Evolutionary conservation across 371 early-diverging fungal genomes (phyloP).

Genomic region (Dichotomocladium elegans): DNA sequence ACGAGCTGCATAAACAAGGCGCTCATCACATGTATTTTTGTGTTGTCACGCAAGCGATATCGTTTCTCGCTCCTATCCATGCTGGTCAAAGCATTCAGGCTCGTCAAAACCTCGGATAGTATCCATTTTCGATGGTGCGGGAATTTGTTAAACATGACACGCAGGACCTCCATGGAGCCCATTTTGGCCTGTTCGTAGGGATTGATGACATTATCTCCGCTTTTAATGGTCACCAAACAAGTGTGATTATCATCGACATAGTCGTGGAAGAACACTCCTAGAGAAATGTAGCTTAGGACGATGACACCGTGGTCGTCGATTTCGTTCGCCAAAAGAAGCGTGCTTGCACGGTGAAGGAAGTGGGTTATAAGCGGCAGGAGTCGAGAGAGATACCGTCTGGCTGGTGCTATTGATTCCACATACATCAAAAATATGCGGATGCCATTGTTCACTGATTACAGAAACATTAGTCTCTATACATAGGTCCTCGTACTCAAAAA

Average conservation of each 20-base stretch:
- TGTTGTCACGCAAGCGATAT: slow-evolving; percentile 62
- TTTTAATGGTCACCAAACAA: slow-evolving; percentile 1
- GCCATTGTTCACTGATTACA: slow-evolving; percentile 15
- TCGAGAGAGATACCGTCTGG: slow-evolving; percentile 11
- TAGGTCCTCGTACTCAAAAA: too few species aligned
- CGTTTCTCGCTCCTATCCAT: slow-evolving; percentile 45
- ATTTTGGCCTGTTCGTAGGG: slow-evolving; percentile 47
- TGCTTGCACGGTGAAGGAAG: slow-evolving; percentile 19
- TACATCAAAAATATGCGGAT: slow-evolving; percentile 12
- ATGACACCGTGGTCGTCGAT: slow-evolving; percentile 33
- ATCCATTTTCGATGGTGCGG: slow-evolving; percentile 73
- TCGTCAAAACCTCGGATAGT: slow-evolving; percentile 78
- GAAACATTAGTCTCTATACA: neutral
- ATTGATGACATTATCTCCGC: slow-evolving; percentile 23
- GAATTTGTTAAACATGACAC: slow-evolving; percentile 59
- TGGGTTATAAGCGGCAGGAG: slow-evolving; percentile 22
- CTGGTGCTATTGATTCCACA: slow-evolving; percentile 13
- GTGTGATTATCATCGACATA: slow-evolving; percentile 15
- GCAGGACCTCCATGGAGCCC: slow-evolving; percentile 42
- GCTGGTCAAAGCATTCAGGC: slow-evolving; percentile 59
- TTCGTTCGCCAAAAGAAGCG: slow-evolving; percentile 22
- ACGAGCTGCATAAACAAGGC: slow-evolving; percentile 81
- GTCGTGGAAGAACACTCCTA: slow-evolving; percentile 41
- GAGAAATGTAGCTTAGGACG: slow-evolving; percentile 31
- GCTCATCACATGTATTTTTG: slow-evolving; percentile 69